Base-by-base conservation (phyloP, 345 rosid genomes). In the Rubroshorea leprosula region DNA sequence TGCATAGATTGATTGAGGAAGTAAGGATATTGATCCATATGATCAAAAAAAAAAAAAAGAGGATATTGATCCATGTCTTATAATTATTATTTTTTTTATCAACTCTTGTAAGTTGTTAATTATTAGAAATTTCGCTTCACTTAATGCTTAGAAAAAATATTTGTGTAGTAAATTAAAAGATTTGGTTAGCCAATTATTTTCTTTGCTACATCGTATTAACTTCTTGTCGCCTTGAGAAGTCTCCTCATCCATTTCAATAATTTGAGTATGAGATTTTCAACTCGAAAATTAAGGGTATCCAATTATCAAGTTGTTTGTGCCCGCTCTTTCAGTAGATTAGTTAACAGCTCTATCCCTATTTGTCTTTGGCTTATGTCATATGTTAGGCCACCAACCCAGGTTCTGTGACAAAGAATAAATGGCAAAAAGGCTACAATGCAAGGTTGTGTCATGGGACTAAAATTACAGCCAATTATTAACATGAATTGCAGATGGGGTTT, bases 381-480 rank as follows among this genome's bases (percentile, higher is more conserved):
- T 49, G 69, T 72, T 67, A 59, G 76, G 72, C 63, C 76, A 67
- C 62, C 76, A 54, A 72, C 69, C 65, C 16, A 41, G 49, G 68
- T 48, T 49, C 23, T 47, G 52, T 63, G 43, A 49, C 52, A 27
- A 23, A 24, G 51, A 52, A 15, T 25, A 51, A 25, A 43, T 51
- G 60, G 53, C 55, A 57, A 62, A 35, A 48, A 18, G 14, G 17
- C 1, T 60, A 61, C 6, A 10, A 25, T 22, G 14, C 38, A 18
- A 1, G n/a, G n/a, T n/a, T 16, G 5, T 25, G 23, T 24, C 17
- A 19, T 0, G 12, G 11, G 19, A 19, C 5, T 1, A 25, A 58
- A 16, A 9, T 45, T 58, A 13, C 54, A 48, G 43, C 54, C 45
- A 44, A 41, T 41, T 8, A 6, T 41, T 14, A 14, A 14, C 16